Base-by-base conservation (phyloP, 1,139 yeast species). In the Sugiyamaella castrensis region DNA sequence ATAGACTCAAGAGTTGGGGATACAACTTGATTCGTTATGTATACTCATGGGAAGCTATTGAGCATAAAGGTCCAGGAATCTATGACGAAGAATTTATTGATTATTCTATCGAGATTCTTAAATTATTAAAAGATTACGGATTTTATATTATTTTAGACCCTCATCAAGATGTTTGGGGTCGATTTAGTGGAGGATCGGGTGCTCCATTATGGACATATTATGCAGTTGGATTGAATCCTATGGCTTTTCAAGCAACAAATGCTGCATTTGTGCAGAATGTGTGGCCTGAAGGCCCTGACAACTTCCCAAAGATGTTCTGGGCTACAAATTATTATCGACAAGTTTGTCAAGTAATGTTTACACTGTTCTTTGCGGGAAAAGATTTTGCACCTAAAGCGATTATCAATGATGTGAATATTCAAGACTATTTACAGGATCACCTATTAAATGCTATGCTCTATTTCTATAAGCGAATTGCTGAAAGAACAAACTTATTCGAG, bases 151-250 rank as follows among this genome's bases (percentile, higher is more conserved):
- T 86, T 57, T 64, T 91, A 53, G 97, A 91, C 61, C 86, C 95
- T 2, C 98, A 91, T 64, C 98, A 91, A 65, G 98, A 91, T 64
- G 94, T 85, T 12, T 91, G 98, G 98, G 84, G 95, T 6, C 72
- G 97, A 46, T 87, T 74, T 63, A 74, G 82, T 13, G 97, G 98
- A n/a, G 98, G 98, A 1, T 83, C 91, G 51, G 98, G 98, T 15
- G 96, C 97, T 5, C 97, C 98, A 0, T 60, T 87, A 67, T 91
- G 98, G 98, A 89, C 97, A 0, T 69, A 88, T n/a, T 84, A 86
- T 61, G 94, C 95, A n/a, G 95, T 94, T 2, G 97, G 97, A 0
- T 71, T 91, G 46, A 81, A 91, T 47, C 97, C 97, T 0, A 71
- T 67, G 24, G 68, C 78, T n/a, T 87, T 91, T 60, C 66, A 75